Conservation (phyloP, 352 stramenopile species). For the Phytophthora colocasiae region DNA sequence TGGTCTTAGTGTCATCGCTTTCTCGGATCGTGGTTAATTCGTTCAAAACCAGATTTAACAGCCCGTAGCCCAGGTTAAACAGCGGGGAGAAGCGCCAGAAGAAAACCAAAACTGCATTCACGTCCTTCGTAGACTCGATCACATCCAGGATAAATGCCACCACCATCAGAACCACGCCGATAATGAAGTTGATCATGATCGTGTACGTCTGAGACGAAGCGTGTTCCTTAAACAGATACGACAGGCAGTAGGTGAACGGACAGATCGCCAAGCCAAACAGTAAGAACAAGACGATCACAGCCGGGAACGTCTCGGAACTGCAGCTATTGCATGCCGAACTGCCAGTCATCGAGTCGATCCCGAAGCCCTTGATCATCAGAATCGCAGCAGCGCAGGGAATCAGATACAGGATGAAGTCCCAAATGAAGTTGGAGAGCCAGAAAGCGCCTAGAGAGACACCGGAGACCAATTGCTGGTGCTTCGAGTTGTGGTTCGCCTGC, state of each 20-base stretch:
- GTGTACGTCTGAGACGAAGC: conserved; percentile 75
- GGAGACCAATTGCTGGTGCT: conserved; percentile 97
- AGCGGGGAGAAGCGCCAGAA: conserved; percentile 78
- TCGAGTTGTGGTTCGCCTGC: conserved; percentile 92
- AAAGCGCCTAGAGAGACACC: conserved; percentile 94
- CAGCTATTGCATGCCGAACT: conserved; percentile 55
- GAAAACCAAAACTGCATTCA: conserved; percentile 67
- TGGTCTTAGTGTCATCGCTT: conserved; percentile 46
- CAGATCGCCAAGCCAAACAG: conserved; percentile 68
- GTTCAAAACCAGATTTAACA: conserved; percentile 52
- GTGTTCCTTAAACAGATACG: conserved; percentile 71
- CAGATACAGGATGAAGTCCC: conserved; percentile 94
- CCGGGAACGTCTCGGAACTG: conserved; percentile 47
- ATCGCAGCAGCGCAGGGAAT: conserved; percentile 62
- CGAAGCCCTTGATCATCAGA: conserved; percentile 56
- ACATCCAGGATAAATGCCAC: conserved; percentile 62
- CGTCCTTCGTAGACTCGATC: conserved; percentile 51
- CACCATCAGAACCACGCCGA: conserved; percentile 68
- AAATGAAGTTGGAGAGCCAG: conserved; percentile 96
- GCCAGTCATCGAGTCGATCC: conserved; percentile 57
- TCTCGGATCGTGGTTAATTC: conserved; percentile 40
- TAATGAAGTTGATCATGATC: conserved; percentile 76
- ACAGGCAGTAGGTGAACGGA: conserved; percentile 75
- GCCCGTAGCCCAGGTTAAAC: conserved; percentile 60
- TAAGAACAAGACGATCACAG: conserved; percentile 65